A percentile compares a stretch with the other conserved stretches of the same genome.
phyloP scores from a whole-genome alignment of 257 asterid species.

The Coffea canephora region DNA sequence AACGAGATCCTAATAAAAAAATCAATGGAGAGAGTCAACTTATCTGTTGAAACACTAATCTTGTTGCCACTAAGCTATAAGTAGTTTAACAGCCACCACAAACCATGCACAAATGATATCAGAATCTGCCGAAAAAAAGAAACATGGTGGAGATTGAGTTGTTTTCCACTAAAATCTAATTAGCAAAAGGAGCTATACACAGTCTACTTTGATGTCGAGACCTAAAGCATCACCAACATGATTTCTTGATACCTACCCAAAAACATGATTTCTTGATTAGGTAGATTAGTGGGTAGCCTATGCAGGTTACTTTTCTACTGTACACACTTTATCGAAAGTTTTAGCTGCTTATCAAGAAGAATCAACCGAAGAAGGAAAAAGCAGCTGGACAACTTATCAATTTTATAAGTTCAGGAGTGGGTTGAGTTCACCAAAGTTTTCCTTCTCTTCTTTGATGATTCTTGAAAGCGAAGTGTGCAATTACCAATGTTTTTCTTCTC shows the following conservation, averaged over 20 bases:
- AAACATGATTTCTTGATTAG: not conserved
- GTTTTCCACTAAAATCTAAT: conserved; percentile 9
- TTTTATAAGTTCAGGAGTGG: not conserved
- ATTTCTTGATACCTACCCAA: not conserved
- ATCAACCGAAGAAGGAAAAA: not conserved
- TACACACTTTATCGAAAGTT: not conserved
- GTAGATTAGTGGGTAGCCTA: conserved; percentile 1
- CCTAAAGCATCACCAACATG: not conserved
- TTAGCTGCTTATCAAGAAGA: conserved; percentile 10
- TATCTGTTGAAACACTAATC: not conserved
- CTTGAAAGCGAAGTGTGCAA: not conserved
- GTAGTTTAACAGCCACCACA: not conserved
- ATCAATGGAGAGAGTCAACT: conserved; percentile 6
- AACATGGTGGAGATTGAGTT: conserved; percentile 9
- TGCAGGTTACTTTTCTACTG: not conserved
- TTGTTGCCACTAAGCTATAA: not conserved
- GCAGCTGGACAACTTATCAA: not conserved
- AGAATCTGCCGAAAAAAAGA: not conserved
- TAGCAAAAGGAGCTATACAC: not conserved
- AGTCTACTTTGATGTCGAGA: not conserved
- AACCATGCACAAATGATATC: not conserved
- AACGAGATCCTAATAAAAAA: not conserved
- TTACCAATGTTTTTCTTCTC: too few relatives aligned
- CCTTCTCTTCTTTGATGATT: not conserved
- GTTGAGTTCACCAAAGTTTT: not conserved